phyloP scores from a whole-genome alignment of 805 yeast genomes.

The Candida railenensis region DNA sequence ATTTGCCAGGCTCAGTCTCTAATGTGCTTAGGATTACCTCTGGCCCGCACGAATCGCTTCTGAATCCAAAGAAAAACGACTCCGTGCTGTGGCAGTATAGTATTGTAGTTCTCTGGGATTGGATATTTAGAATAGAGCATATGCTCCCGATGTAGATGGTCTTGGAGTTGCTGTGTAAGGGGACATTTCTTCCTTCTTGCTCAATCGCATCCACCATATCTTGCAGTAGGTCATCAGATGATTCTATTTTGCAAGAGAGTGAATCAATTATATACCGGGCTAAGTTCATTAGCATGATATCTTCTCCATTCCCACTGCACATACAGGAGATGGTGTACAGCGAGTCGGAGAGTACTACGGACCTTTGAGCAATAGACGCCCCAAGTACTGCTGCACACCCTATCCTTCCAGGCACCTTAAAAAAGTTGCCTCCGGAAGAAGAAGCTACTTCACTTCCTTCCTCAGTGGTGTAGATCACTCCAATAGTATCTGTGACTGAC shows the following conservation, averaged over 20 bases:
- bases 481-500: slow-evolving; percentile 45
- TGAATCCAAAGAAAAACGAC: slow-evolving; percentile 32
- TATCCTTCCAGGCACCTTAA: slow-evolving; percentile 48
- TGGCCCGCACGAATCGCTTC: slow-evolving; percentile 6
- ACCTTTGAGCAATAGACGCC: slow-evolving; percentile 33
- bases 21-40: slow-evolving; percentile 26
- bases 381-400: slow-evolving; percentile 58
- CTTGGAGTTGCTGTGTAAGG: slow-evolving; percentile 6
- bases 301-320: slow-evolving; percentile 61
- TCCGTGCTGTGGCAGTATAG: slow-evolving; percentile 41
- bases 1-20: slow-evolving; percentile 16
- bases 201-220: slow-evolving; percentile 16
- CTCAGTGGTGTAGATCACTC: slow-evolving; percentile 25
- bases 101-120: slow-evolving; percentile 11
- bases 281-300: slow-evolving; percentile 44
- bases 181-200: slow-evolving; percentile 5
- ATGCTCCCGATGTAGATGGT: slow-evolving; percentile 33
- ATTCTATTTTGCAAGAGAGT: slow-evolving; percentile 2
- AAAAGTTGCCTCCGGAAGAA: slow-evolving; percentile 56
- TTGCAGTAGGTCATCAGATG: slow-evolving; percentile 17
- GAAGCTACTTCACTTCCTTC: slow-evolving; percentile 24
- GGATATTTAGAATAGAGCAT: slow-evolving; percentile 15
- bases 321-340: slow-evolving; percentile 26
- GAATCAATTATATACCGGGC: slow-evolving; percentile 26
- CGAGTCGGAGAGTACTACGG: slow-evolving; percentile 10